Conservation (phyloP, 2,329 filamentous ascomycete species). For the Cordyceps fumosorosea region DNA sequence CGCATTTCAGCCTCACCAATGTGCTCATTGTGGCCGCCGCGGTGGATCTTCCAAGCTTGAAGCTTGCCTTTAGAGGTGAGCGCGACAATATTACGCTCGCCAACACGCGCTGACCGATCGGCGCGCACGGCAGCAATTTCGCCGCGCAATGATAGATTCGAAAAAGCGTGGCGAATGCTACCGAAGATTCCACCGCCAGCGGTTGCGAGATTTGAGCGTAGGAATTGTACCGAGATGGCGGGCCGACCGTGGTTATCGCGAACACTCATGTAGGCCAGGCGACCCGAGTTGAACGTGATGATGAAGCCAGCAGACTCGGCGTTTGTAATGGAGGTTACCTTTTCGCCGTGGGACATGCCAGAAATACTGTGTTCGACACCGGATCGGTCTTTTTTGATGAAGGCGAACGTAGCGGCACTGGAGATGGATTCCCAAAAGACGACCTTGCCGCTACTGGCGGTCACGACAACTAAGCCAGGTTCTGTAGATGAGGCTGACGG, state of each 20-base stretch:
- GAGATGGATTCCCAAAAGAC: conserved; percentile 96
- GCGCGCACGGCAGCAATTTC: conserved; percentile 76
- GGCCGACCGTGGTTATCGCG: conserved; percentile 84
- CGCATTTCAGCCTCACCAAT: conserved; percentile 66
- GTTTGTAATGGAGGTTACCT: conserved; percentile 68
- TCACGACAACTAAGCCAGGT: conserved; percentile 79
- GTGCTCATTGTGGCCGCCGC: conserved; percentile 74
- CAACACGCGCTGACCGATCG: conserved; percentile 63
- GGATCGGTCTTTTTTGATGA: conserved; percentile 74
- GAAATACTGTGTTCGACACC: conserved; percentile 70
- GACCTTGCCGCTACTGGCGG: conserved; percentile 76
- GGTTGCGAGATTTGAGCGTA: conserved; percentile 56
- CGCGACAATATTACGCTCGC: conserved; percentile 78
- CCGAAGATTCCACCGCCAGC: conserved; percentile 65
- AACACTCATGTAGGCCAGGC: conserved; percentile 78
- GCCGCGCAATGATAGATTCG: conserved; percentile 61
- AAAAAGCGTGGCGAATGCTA: conserved; percentile 71
- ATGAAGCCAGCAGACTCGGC: conserved; percentile 84
- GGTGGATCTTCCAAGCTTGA: conserved; percentile 82
- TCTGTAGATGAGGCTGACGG: conserved; percentile 71
- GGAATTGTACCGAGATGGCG: conserved; percentile 67
- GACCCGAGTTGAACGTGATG: conserved; percentile 75
- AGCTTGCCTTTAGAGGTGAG: conserved; percentile 71
- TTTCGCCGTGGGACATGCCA: conserved; percentile 72
- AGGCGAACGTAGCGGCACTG: conserved; percentile 74